Conservation (phyloP, 1,284 basidiomycete species). For the Puccinia sorghi region DNA sequence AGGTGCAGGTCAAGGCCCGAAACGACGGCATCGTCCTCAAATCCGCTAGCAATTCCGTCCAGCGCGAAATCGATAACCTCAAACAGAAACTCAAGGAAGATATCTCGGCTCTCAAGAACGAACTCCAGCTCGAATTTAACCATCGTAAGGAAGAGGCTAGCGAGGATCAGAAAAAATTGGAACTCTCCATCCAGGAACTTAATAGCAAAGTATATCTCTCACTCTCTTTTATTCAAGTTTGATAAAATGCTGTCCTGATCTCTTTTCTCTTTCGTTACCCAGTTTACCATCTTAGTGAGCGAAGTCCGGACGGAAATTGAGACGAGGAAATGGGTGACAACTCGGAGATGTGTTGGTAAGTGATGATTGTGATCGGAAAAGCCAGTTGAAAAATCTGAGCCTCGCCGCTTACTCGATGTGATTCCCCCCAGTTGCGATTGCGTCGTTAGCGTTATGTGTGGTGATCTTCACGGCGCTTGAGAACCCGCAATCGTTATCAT, state of each 20-base stretch:
- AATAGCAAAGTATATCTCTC: conserved; percentile 53
- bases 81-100: conserved; percentile 94
- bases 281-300: conserved; percentile 77
- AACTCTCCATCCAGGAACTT: conserved; percentile 80
- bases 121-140: conserved; percentile 96
- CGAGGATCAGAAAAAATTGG: conserved; percentile 79
- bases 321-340: conserved; percentile 86
- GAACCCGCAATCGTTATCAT: conserved; percentile 51
- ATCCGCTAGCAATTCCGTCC: conserved; percentile 71
- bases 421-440: conserved; percentile 50
- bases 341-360: conserved; percentile 78
- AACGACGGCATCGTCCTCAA: conserved; percentile 81
- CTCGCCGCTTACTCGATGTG: conserved; percentile 61
- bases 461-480: conserved; percentile 58
- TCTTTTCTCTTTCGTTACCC: conserved; percentile 32
- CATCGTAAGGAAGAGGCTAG: conserved; percentile 90
- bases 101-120: conserved; percentile 82
- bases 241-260: neutral
- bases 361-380: neutral
- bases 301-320: conserved; percentile 79
- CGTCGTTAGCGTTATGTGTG: conserved; percentile 52
- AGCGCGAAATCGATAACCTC: conserved; percentile 83
- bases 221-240: conserved; percentile 38
- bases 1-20: conserved; percentile 76
- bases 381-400: conserved; percentile 61